Conservation (phyloP, 225 moss, liverwort and hornwort species). For the Bryum argenteum region DNA sequence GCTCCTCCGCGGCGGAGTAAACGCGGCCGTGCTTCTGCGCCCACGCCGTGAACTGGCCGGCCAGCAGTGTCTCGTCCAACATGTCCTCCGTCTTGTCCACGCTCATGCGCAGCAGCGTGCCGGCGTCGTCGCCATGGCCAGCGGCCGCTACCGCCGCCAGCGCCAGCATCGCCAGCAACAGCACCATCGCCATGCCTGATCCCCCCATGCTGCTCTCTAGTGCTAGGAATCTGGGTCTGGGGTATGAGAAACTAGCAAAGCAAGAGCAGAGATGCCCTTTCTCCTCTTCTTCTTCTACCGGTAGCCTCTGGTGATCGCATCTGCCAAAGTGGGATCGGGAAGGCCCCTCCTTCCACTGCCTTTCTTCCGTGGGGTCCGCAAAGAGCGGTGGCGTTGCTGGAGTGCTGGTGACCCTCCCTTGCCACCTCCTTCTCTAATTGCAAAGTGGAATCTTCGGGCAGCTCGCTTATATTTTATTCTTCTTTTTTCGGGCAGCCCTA, state of each 20-base stretch:
- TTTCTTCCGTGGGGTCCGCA: neutral
- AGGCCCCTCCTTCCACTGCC: neutral
- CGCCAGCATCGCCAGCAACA: conserved; percentile 11
- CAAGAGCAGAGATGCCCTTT: neutral
- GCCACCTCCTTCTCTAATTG: neutral
- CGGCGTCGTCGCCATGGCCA: conserved; percentile 6
- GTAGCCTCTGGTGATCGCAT: too few relatives aligned
- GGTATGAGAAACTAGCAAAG: neutral
- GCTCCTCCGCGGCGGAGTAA: conserved; percentile 39
- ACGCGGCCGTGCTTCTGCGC: conserved; percentile 37
- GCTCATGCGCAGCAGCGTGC: conserved; percentile 31
- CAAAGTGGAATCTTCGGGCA: too few relatives aligned
- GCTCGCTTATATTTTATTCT: too few relatives aligned
- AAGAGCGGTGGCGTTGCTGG: neutral
- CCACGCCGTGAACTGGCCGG: conserved; percentile 43
- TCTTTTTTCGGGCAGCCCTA: too few relatives aligned
- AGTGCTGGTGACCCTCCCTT: neutral
- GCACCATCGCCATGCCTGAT: conserved; percentile 24
- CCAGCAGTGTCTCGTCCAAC: conserved; percentile 14
- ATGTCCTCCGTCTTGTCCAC: conserved; percentile 7
- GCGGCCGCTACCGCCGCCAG: neutral
- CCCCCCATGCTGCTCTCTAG: neutral
- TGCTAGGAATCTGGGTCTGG: neutral
- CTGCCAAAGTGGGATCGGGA: too few relatives aligned
- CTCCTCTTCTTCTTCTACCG: neutral